Conservation (phyloP, 2,329 filamentous ascomycete genomes). For the Aspergillus japonicus region DNA sequence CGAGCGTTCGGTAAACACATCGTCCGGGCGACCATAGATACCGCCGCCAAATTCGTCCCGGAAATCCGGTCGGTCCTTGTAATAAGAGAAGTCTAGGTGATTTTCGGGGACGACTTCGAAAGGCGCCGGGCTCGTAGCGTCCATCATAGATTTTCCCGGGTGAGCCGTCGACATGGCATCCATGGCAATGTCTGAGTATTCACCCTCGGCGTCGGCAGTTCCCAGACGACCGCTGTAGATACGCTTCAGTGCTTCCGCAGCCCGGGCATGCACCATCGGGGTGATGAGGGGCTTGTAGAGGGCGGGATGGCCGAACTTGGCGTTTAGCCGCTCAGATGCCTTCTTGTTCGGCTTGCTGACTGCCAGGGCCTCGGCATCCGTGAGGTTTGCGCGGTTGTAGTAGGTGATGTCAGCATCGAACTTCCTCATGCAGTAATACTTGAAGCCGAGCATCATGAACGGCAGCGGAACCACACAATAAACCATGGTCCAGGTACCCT, state of each 20-base stretch:
- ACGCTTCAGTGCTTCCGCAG: slow-evolving; percentile 79
- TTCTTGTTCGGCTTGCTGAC: slow-evolving; percentile 40
- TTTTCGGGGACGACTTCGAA: slow-evolving; percentile 89
- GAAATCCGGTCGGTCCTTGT: slow-evolving; percentile 87
- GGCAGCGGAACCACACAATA: slow-evolving; percentile 71
- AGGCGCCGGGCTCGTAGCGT: slow-evolving; percentile 55
- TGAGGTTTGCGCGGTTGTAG: slow-evolving; percentile 66
- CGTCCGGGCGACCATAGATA: slow-evolving; percentile 47
- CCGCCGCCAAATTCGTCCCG: slow-evolving; percentile 81
- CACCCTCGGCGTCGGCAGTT: slow-evolving; percentile 42
- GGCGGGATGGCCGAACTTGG: slow-evolving; percentile 84
- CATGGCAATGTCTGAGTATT: slow-evolving; percentile 74
- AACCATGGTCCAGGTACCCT: slow-evolving; percentile 65
- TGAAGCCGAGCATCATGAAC: slow-evolving; percentile 77
- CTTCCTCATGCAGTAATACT: slow-evolving; percentile 71
- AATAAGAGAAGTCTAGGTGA: slow-evolving; percentile 86
- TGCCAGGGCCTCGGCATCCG: slow-evolving; percentile 48
- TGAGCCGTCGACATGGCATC: slow-evolving; percentile 68
- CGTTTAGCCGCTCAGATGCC: slow-evolving; percentile 63
- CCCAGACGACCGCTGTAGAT: slow-evolving; percentile 79
- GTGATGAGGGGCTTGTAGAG: slow-evolving; percentile 87
- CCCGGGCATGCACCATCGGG: slow-evolving; percentile 91
- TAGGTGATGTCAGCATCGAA: slow-evolving; percentile 82
- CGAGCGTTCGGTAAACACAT: slow-evolving; percentile 47
- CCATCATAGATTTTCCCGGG: slow-evolving; percentile 52